Conservation (phyloP, 305 asterid genomes). For the Solanum hybrid region DNA sequence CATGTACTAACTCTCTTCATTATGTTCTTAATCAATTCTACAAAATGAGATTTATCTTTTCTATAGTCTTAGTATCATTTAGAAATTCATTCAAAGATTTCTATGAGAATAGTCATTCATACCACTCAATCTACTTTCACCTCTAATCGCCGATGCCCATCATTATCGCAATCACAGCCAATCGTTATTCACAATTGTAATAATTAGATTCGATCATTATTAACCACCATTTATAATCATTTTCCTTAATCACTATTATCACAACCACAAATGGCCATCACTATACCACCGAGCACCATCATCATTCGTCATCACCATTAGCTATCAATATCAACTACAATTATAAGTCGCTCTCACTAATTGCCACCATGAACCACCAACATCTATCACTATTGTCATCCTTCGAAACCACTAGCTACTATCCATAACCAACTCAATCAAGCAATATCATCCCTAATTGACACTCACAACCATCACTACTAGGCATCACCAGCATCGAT, state of each 20-base stretch:
- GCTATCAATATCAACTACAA: not conserved
- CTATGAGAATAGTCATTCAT: not conserved
- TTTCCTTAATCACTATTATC: not conserved
- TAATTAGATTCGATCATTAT: rapidly evolving
- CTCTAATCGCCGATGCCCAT: not conserved
- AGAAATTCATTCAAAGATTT: not conserved
- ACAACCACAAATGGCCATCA: not conserved
- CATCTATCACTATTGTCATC: not conserved
- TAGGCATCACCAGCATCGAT: no score
- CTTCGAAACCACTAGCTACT: no score
- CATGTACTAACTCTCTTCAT: no score
- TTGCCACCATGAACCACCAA: not conserved
- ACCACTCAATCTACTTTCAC: not conserved
- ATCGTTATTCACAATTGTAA: not conserved
- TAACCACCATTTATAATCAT: not conserved
- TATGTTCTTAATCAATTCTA: no score
- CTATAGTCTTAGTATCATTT: not conserved
- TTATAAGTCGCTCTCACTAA: not conserved
- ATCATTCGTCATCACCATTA: not conserved
- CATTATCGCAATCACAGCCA: no score
- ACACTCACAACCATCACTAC: not conserved
- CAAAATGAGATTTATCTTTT: no score
- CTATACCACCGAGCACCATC: not conserved
- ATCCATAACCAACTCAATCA: no score
- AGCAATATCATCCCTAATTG: not conserved